These are phyloP conservation scores for Ogataea angusta DNA, from an alignment of 805 yeast species.

Conservation along the genomic window DNA sequence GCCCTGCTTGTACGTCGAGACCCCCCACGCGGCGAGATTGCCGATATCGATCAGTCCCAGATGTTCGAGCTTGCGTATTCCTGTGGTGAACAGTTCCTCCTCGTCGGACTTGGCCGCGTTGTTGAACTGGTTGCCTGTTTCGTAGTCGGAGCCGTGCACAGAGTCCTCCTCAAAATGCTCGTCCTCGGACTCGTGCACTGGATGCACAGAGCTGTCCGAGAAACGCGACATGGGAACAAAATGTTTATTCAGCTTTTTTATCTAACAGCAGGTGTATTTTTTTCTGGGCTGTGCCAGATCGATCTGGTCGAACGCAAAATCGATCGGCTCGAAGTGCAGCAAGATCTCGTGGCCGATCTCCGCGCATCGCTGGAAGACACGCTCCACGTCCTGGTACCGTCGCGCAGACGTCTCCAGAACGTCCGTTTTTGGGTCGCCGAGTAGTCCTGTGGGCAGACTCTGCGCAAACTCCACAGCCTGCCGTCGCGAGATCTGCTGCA, in stretches of 20 bases:
- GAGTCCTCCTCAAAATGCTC: slow-evolving; percentile 13
- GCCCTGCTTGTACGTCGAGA: slow-evolving; percentile 72
- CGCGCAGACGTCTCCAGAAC: slow-evolving; percentile 31
- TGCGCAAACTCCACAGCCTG: slow-evolving; percentile 32
- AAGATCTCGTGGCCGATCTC: slow-evolving; percentile 23
- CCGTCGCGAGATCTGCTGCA: slow-evolving; percentile 29
- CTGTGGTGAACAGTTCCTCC: slow-evolving; percentile 30
- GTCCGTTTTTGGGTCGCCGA: slow-evolving; percentile 25
- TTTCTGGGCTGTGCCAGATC: slow-evolving; percentile 18
- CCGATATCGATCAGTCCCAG: slow-evolving; percentile 72
- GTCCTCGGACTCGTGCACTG: slow-evolving; percentile 9
- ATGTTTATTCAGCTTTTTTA: not conserved
- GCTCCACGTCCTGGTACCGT: slow-evolving; percentile 26
- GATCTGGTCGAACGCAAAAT: slow-evolving; percentile 27
- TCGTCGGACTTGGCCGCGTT: slow-evolving; percentile 16
- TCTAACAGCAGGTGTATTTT: slow-evolving; percentile 4
- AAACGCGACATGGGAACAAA: slow-evolving; percentile 10
- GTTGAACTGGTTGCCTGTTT: slow-evolving; percentile 7
- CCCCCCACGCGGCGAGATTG: slow-evolving; percentile 77
- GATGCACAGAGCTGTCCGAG: slow-evolving; percentile 6
- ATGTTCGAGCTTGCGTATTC: slow-evolving; percentile 53
- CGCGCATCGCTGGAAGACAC: slow-evolving; percentile 27
- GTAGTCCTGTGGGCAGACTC: slow-evolving; percentile 21
- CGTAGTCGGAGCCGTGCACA: slow-evolving; percentile 10
- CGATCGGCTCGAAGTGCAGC: slow-evolving; percentile 16